A percentile compares a stretch with the other conserved stretches of the same genome.
phyloP scores from a whole-genome alignment of 345 rosid genomes.

The Aegle marmelos region DNA sequence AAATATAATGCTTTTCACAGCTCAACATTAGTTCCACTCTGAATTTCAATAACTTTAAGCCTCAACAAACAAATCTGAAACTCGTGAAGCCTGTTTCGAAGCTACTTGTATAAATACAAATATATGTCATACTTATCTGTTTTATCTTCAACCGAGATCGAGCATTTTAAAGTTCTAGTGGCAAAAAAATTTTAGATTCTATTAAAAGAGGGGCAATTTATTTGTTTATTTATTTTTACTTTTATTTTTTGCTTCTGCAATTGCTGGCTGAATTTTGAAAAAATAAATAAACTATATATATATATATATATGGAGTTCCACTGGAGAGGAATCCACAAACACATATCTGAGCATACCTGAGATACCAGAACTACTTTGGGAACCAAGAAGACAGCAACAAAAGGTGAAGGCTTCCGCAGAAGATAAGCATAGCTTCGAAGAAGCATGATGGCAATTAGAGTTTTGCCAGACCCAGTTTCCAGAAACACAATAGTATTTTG shows the following conservation, averaged over 20 bases:
- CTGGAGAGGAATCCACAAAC: not conserved
- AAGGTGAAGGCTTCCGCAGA: slow-evolving; percentile 79
- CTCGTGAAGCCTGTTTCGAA: not conserved
- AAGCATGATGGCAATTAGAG: slow-evolving; percentile 88
- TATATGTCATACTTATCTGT: not conserved
- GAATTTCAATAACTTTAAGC: not conserved
- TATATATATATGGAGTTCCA: no score
- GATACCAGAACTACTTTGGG: slow-evolving; percentile 82
- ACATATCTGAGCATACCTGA: slow-evolving; percentile 42
- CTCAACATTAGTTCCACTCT: not conserved
- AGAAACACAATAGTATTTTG: slow-evolving; percentile 70
- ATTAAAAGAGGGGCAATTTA: no score
- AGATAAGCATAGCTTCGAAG: slow-evolving; percentile 63
- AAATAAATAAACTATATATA: no score
- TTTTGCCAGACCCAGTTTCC: slow-evolving; percentile 96
- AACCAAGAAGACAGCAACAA: slow-evolving; percentile 76
- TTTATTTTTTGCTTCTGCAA: no score
- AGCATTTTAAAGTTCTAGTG: not conserved
- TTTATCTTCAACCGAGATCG: not conserved
- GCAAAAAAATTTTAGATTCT: no score
- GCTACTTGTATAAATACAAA: not conserved
- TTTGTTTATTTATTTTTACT: no score
- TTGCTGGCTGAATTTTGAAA: not conserved
- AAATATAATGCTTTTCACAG: not conserved
- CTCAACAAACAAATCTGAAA: not conserved